Base-by-base conservation (phyloP, 345 rosid genomes). In the Salix suchowensis region DNA sequence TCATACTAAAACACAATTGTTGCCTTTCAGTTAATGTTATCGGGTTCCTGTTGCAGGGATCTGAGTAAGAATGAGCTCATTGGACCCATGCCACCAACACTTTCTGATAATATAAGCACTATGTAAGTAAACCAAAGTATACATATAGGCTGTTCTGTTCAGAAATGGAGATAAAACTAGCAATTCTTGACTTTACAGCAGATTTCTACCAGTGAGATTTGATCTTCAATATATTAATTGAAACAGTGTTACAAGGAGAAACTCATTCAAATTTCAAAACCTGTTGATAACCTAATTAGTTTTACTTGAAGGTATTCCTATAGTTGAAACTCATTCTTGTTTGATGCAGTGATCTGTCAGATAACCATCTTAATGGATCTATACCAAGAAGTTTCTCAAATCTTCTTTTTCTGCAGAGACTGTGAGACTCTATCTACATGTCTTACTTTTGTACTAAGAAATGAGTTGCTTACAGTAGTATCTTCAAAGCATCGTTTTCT, bases 371-470 rank as follows among this genome's bases (percentile, higher is more conserved):
- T 36, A 83, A 87, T 50, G 95, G 97, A 81, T 79, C 97, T 55
- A 86, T 94, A 74, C 94, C 94, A 19, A 84, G 58, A 83, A 89
- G 85, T 82, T 87, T 90, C 86, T 86, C 95, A n/a, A 71, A 80
- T 65, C 90, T 92, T 78, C 88, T 89, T 69, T 70, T n/a, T 24
- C 97, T 94, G 81, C 97, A 94, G 82, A 85, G n/a, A 81, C 83
- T 92, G 96, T 94, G 84, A 92, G 98, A 79, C 62, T 48, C 62
- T 21, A 67, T 37, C 65, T 36, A 30, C 73, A 42, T 54, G 5
- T 14, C 52, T 46, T 46, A 13, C 52, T 46, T 46, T 15, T 46
- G 10, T 9, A 24, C 54, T 28, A 11, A 64, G 26, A 3, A 46
- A 15, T 46, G 14, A 46, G 6, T 46, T 13, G 18, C 4, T 46